Evolutionary conservation across 1,284 basidiomycete species (phyloP).

Genomic region (Tetrapyrgos nigripes): DNA sequence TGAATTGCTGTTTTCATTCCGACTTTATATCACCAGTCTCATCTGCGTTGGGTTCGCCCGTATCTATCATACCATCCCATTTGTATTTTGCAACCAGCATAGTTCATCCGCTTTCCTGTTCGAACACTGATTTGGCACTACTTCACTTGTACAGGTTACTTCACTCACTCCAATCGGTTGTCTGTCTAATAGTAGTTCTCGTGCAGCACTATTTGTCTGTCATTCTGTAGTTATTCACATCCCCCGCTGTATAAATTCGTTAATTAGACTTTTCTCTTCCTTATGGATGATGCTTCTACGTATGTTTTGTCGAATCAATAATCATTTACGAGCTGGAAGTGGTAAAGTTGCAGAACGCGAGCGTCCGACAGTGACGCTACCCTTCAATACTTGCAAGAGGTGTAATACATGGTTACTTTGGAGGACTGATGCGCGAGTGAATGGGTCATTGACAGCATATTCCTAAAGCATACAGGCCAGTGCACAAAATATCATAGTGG

Average conservation of each 20-base stretch:
- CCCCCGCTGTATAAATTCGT: constrained; percentile 57
- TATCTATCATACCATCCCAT: constrained; percentile 56
- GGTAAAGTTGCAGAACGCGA: background rate
- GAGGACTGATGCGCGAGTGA: background rate
- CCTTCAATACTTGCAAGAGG: background rate
- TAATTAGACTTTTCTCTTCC: constrained; percentile 38
- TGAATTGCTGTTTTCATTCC: constrained; percentile 35
- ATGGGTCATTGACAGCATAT: constrained; percentile 9
- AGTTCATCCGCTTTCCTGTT: constrained; percentile 53
- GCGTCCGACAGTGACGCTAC: too few relatives aligned
- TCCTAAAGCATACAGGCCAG: constrained; percentile 15
- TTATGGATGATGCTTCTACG: constrained; percentile 21
- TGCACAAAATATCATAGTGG: constrained; percentile 9
- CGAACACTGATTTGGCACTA: constrained; percentile 49
- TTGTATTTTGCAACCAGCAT: constrained; percentile 77
- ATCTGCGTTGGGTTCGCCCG: constrained; percentile 24
- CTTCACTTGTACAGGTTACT: constrained; percentile 67
- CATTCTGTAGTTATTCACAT: constrained; percentile 70
- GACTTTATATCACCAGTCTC: constrained; percentile 16
- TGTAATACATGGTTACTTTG: too few relatives aligned
- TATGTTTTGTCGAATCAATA: constrained; percentile 1
- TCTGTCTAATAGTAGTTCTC: constrained; percentile 59
- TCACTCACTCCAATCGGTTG: constrained; percentile 53
- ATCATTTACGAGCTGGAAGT: too few relatives aligned
- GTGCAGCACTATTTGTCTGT: constrained; percentile 66